phyloP scores from a whole-genome alignment of 2,329 filamentous ascomycete species.

The Aureobasidium lini region DNA sequence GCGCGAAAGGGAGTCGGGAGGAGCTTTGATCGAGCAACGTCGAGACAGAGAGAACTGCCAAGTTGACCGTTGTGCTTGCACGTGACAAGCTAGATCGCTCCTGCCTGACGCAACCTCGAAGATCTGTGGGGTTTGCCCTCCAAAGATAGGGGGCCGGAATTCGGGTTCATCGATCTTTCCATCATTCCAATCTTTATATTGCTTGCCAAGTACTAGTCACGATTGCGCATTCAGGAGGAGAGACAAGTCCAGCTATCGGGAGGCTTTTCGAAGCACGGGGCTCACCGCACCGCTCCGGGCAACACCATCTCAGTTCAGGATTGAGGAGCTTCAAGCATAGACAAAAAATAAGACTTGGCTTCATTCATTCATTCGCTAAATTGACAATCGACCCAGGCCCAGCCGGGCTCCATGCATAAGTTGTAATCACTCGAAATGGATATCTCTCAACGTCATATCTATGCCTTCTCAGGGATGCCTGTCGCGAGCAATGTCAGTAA shows the following conservation, averaged over 20 bases:
- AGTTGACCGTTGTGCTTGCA: conserved; percentile 3
- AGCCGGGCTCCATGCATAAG: conserved; percentile 5
- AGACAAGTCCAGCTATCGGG: not conserved
- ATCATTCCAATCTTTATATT: conserved; percentile 13
- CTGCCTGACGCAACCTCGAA: conserved; percentile 9
- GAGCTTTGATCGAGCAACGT: conserved; percentile 12
- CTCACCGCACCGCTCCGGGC: not conserved
- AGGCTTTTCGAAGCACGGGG: not conserved
- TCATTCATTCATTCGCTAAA: conserved; percentile 12
- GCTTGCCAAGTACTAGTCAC: conserved; percentile 9
- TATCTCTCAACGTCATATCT: not conserved
- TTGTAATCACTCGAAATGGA: not conserved
- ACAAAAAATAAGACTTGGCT: not conserved
- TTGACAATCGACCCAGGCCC: not conserved
- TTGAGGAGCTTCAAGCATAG: not conserved
- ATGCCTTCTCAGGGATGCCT: conserved; percentile 14
- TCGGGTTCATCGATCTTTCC: conserved; percentile 5
- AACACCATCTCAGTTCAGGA: not conserved
- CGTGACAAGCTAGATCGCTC: not conserved
- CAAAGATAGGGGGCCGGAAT: conserved; percentile 7
- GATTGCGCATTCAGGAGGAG: conserved; percentile 10
- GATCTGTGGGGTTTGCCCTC: not conserved
- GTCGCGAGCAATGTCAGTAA: not conserved
- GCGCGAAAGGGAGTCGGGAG: conserved; percentile 11
- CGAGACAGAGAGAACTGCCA: conserved; percentile 9